Evolutionary conservation across 2,329 filamentous ascomycete genomes (phyloP), one percentile per base, ranked within the genome.

Genomic region (Fusarium siculi): DNA sequence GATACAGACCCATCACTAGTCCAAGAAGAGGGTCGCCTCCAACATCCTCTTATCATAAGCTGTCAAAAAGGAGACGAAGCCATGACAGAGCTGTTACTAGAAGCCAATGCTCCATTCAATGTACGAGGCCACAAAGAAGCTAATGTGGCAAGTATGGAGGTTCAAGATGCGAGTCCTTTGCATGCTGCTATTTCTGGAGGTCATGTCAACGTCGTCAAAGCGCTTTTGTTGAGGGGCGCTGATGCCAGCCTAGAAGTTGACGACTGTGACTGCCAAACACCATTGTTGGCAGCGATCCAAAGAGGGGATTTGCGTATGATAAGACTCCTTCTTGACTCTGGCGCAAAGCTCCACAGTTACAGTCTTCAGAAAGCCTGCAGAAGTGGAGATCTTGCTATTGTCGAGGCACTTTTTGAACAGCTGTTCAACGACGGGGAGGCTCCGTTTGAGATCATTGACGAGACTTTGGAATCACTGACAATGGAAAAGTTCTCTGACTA

Each of bases 121-220:
- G 10, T 36, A 2, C n/a, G 21, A 36, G 40, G 54, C 19, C 40
- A 14, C 2, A 46, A 34, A 9, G 12, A 36, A 4, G 10, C n/a
- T 5, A 18, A 36, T 14, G 12, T n/a, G 8, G 9, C 15, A 40
- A 14, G 9, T 18, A n/a, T 49, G 10, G 6, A 6, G 30, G 16
- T 15, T n/a, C 23, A 36, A n/a, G 47, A 61, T 28, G 57, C n/a
- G 12, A 66, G 46, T 5, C 68, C 68, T 7, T n/a, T 70, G 8
- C 49, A 49, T 46, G 50, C 66, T 16, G 52, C 68, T 12, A 36
- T 66, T 18, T 21, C 14, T 5, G 23, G 44, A 21, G 39, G 47
- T 3, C 37, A 61, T 19, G 1, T 5, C 1, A 1, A 50, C n/a
- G 14, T 71, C 7, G 21, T 44, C 25, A 4, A 44, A 16, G 23